A percentile compares a stretch with the other conserved stretches of the same genome.
phyloP scores from a whole-genome alignment of 805 yeast species.

The Wickerhamomyces rabaulensis region DNA sequence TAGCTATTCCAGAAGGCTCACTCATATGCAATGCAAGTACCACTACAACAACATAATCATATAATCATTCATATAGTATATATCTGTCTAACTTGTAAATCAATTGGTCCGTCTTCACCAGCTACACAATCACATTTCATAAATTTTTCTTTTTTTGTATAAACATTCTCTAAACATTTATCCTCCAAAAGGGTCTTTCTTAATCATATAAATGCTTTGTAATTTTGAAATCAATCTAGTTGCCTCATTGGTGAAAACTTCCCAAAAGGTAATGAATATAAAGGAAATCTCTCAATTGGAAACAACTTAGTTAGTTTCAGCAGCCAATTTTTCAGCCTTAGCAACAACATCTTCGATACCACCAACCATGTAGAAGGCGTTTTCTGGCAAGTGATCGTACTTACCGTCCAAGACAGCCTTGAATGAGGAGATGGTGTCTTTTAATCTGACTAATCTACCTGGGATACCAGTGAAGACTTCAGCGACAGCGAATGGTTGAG shows the following conservation, averaged over 20 bases:
- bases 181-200: neutral
- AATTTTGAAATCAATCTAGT: constrained; percentile 1
- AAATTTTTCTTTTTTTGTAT: constrained; percentile 1
- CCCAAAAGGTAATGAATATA: neutral
- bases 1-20: too few species aligned
- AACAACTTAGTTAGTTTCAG: constrained; percentile 63
- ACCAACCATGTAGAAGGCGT: constrained; percentile 99
- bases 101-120: neutral
- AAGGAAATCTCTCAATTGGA: neutral
- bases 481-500: constrained; percentile 99
- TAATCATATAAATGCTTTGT: constrained; percentile 3
- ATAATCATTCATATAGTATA: neutral
- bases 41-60: neutral
- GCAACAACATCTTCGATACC: constrained; percentile 98
- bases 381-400: constrained; percentile 98
- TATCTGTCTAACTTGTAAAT: neutral
- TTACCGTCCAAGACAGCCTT: constrained; percentile 97
- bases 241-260: neutral
- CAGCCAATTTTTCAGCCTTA: constrained; percentile 98
- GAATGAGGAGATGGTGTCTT: constrained; percentile 93
- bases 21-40: too few species aligned
- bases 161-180: constrained; percentile 17
- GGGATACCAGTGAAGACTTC: constrained; percentile 99
- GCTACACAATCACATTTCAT: neutral
- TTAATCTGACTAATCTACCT: constrained; percentile 95